Evolutionary conservation across 2,329 filamentous ascomycete species (phyloP).

Genomic region (Coniochaeta hoffmannii): DNA sequence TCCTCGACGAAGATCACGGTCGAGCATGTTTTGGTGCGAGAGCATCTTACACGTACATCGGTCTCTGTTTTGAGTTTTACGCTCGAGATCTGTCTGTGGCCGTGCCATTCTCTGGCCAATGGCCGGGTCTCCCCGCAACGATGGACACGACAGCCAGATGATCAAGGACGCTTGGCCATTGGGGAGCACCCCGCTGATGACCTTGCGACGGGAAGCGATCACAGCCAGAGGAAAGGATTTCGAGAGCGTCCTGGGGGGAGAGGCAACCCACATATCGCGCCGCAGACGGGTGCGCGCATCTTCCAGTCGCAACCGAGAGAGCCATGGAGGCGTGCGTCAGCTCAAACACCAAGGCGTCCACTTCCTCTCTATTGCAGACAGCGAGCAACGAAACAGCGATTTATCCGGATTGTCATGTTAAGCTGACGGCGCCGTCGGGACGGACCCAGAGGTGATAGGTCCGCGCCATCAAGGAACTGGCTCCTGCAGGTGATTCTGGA

Average conservation of each 20-base stretch:
- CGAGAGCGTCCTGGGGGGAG: not conserved
- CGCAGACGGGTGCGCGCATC: not conserved
- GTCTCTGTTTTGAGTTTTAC: conserved; percentile 13
- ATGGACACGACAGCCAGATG: conserved; percentile 11
- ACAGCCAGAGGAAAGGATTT: not conserved
- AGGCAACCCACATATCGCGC: not conserved
- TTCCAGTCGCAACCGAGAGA: not conserved
- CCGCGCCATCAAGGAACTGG: not conserved
- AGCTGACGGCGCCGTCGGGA: not conserved
- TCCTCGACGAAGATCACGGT: conserved; percentile 21
- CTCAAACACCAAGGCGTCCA: not conserved
- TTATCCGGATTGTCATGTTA: conserved; percentile 1
- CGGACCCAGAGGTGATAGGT: not conserved
- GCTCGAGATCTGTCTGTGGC: not conserved
- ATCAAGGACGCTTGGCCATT: not conserved
- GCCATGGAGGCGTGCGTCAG: not conserved
- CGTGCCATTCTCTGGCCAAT: not conserved
- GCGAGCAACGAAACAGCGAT: not conserved
- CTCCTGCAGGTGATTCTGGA: not conserved
- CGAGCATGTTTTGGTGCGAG: conserved; percentile 22
- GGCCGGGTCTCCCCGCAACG: conserved; percentile 16
- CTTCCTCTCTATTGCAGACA: not conserved
- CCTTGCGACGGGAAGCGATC: not conserved
- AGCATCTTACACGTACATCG: conserved; percentile 16
- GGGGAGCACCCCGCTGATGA: too few species aligned